phyloP scores from a whole-genome alignment of 306 rosid species.

The Morella rubra region DNA sequence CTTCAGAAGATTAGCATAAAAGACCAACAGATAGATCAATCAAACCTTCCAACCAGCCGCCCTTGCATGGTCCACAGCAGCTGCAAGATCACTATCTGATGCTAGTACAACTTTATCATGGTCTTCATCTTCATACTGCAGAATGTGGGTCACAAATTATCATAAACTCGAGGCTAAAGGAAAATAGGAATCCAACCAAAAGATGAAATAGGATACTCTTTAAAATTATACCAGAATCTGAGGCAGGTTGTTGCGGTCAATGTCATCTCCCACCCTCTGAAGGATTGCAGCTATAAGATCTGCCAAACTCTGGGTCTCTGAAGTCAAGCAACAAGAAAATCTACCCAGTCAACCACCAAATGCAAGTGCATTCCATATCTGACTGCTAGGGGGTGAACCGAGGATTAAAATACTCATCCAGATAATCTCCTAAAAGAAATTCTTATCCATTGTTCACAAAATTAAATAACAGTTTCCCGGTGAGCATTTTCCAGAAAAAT shows the following conservation, averaged over 20 bases:
- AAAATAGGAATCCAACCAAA: slow-evolving; percentile 9
- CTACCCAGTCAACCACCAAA: slow-evolving; percentile 27
- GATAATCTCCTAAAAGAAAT: background rate
- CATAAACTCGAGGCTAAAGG: background rate
- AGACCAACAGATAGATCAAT: background rate
- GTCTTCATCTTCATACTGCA: slow-evolving; percentile 97
- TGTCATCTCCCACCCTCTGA: slow-evolving; percentile 77
- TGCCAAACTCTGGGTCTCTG: slow-evolving; percentile 73
- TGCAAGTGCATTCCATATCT: slow-evolving; percentile 4
- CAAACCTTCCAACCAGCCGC: slow-evolving; percentile 84
- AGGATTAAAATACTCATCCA: background rate
- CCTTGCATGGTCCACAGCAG: slow-evolving; percentile 94
- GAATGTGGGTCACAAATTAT: slow-evolving; percentile 20
- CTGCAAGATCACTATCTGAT: slow-evolving; percentile 81
- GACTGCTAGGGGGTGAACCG: background rate
- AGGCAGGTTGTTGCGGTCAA: slow-evolving; percentile 68
- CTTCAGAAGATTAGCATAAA: background rate
- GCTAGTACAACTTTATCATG: slow-evolving; percentile 78
- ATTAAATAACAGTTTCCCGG: background rate
- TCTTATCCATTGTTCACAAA: background rate
- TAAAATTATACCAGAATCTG: slow-evolving; percentile 68
- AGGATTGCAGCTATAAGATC: slow-evolving; percentile 73
- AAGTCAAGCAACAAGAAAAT: slow-evolving; percentile 35
- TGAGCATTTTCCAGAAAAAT: background rate
- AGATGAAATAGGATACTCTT: slow-evolving; percentile 14